Evolutionary conservation across 139 green algal genomes (phyloP).

Genomic region (Astrephomene gubernaculifera): DNA sequence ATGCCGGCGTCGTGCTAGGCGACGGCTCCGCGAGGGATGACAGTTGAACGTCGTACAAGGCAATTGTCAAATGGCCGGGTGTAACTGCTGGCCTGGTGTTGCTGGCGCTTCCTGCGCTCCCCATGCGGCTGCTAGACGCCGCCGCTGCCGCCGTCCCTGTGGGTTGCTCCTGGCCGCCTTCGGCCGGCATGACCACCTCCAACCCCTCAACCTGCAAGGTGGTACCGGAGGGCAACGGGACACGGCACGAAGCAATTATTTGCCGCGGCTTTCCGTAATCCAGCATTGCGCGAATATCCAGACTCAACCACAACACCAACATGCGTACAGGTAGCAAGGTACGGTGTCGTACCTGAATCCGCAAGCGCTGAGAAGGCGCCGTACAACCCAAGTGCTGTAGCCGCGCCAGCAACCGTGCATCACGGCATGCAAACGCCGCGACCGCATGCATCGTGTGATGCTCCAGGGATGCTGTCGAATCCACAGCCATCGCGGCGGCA

Average conservation of each 20-base stretch:
- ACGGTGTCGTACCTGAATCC: background rate
- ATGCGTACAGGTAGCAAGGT: background rate
- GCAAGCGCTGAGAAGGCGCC: background rate
- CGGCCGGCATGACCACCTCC: constrained; percentile 36
- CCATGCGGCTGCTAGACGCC: no score
- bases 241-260: no score
- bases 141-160: background rate
- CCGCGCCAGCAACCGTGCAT: constrained; percentile 34
- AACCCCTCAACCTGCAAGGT: constrained; percentile 5
- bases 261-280: no score
- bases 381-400: constrained; percentile 36
- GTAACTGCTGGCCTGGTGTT: background rate
- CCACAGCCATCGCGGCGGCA: constrained; percentile 10
- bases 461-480: constrained; percentile 35
- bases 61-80: background rate
- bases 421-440: background rate
- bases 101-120: background rate
- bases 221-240: background rate
- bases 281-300: no score
- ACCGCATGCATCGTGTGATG: constrained; percentile 28
- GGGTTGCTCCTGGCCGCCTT: background rate
- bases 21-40: background rate
- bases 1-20: no score
- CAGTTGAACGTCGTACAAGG: background rate
- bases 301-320: no score